Evolutionary conservation across 306 rosid genomes (phyloP), one percentile per base, ranked within the genome.

Genomic region (Cercis canadensis): DNA sequence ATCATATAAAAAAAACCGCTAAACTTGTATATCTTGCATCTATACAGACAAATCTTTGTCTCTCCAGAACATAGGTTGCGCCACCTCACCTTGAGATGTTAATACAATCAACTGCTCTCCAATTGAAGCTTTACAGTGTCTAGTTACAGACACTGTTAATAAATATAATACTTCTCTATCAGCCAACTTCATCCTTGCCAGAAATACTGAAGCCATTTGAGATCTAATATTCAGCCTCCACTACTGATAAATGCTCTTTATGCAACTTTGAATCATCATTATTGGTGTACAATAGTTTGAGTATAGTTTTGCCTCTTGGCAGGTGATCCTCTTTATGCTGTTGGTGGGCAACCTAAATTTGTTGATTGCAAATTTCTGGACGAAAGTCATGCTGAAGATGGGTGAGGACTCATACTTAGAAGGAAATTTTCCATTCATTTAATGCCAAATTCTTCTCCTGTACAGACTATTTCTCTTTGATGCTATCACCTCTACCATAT

Each of bases 301-400:
- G 32, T 44, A 5, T 24, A 11, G 5, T n/a, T 52, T 57, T 64
- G 2, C 40, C 67, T 3, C 54, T 56, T 51, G 3, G 44, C 80
- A 94, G 98, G 92, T 19, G 98, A 94, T 82, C 97, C 97, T 62
- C 96, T 90, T 17, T 94, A 89, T 78, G 81, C 65, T 63, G 86
- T 43, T 76, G 96, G 90, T 52, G 98, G 98, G 43, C 86, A 86
- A 74, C 94, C 98, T 10, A 89, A 82, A 65, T 84, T 73, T 76
- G 58, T 77, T 61, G 90, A 83, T 62, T 67, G 82, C 64, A 85
- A 79, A 44, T 52, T 40, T 18, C 64, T 69, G 37, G 85, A 88
- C 44, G 87, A 86, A 58, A 78, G 83, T 78, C 81, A 78, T 75
- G 92, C 94, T 29, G 77, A 73, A 68, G 98, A 93, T 65, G 98